Evolutionary conservation across 148 eudicot genomes (phyloP).

Genomic region (Vaccinium vitisidaea): DNA sequence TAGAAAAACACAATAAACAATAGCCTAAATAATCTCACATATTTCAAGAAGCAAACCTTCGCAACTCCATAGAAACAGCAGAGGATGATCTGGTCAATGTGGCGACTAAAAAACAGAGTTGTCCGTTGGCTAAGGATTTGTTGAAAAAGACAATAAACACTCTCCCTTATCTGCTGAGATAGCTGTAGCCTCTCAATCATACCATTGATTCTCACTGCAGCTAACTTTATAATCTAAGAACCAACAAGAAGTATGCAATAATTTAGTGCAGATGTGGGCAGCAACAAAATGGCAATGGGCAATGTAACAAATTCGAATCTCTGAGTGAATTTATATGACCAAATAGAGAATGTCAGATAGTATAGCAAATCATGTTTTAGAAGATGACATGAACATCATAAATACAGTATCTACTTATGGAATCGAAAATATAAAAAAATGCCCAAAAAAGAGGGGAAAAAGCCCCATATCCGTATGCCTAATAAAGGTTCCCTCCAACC

Average conservation of each 20-base stretch:
- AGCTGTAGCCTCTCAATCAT: slow-evolving; percentile 86
- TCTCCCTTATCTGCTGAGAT: slow-evolving; percentile 73
- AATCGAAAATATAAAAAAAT: background rate
- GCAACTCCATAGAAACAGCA: slow-evolving; percentile 97
- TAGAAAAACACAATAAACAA: background rate
- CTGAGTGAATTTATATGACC: background rate
- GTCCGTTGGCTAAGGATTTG: slow-evolving; percentile 71
- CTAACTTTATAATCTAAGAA: slow-evolving; percentile 76
- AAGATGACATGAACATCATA: slow-evolving; percentile 1
- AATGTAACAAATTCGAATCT: background rate
- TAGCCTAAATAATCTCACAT: background rate
- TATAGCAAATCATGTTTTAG: background rate
- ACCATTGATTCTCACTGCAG: slow-evolving; percentile 92
- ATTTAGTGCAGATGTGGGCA: background rate
- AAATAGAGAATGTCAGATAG: background rate
- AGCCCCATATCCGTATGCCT: background rate
- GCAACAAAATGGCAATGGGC: no score
- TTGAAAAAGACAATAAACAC: slow-evolving; percentile 80
- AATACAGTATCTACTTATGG: background rate
- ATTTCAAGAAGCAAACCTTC: slow-evolving; percentile 51
- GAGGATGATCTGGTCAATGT: slow-evolving; percentile 91
- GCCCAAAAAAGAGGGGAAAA: background rate
- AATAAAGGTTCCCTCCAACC: background rate
- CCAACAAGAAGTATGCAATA: slow-evolving; percentile 8
- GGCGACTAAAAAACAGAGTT: slow-evolving; percentile 75